phyloP scores from a whole-genome alignment of 805 yeast genomes.

The Wickerhamomyces tratensis region DNA sequence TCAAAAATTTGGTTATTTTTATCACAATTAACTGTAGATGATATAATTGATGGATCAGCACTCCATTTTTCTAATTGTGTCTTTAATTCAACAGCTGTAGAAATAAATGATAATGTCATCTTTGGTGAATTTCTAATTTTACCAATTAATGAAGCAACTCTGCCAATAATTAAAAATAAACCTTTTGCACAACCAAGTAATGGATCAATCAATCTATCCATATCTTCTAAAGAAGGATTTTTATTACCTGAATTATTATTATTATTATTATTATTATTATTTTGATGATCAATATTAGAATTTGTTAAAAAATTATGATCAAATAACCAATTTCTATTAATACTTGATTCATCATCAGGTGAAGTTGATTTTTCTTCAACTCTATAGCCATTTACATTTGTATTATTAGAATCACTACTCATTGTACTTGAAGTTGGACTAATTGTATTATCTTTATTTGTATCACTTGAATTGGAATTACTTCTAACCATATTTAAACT shows the following conservation, averaged over 20 bases:
- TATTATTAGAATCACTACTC: too few relatives aligned
- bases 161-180: conserved; percentile 54
- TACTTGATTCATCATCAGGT: not conserved
- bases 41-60: conserved; percentile 33
- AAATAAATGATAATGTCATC: conserved; percentile 37
- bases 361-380: too few relatives aligned
- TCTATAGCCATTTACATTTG: not conserved
- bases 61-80: conserved; percentile 47
- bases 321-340: not conserved
- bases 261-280: too few relatives aligned
- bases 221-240: conserved; percentile 18
- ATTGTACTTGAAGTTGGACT: not conserved
- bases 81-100: conserved; percentile 45
- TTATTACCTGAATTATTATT: too few relatives aligned
- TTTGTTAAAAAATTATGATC: conserved; percentile 1
- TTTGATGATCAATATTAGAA: not conserved
- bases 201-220: conserved; percentile 38
- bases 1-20: conserved; percentile 43
- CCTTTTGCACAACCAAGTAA: conserved; percentile 59
- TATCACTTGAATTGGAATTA: not conserved
- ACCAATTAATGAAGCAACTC: conserved; percentile 46
- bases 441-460: not conserved
- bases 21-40: conserved; percentile 28
- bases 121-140: conserved; percentile 31
- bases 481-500: not conserved